Base-by-base conservation (phyloP, 345 rosid species). In the Ceriops zippeliana region DNA sequence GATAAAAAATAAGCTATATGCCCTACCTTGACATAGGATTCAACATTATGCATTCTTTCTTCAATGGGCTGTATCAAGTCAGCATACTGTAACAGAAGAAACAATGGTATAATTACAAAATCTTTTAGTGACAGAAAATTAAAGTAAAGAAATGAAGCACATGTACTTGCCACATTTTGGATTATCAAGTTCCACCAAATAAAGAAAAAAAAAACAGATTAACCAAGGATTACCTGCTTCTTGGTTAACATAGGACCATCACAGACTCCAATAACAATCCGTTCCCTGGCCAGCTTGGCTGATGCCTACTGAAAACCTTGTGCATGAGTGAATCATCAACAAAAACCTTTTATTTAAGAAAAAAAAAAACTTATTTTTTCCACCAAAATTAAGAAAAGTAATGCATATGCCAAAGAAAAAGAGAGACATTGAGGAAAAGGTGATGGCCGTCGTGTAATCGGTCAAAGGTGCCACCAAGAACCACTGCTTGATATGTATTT, bases 391-490 rank as follows among this genome's bases (percentile, higher is more conserved):
- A 35, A 19, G 8, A 27, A 54, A 5, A 64, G 30, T 42, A 1
- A 42, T 2, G 49, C 21, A 21, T 5, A 35, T 1, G 4, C 7
- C 1, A 8, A 20, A 56, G 21, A 26, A 1, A 22, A 31, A 21
- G 11, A 16, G 2, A 35, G 66, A 89, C 98, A 90, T 86, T 80
- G 77, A 95, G 99, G 74, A 95, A 91, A 70, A 79, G 85, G 70
- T 88, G 90, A 77, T 95, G 97, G 20, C 99, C 99, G 37, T 90
- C 92, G 70, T 95, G 96, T 53, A 95, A 80, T 16, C 92, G 86
- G 72, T 95, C 99, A 52, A 95, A 91, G 6, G 99, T 95, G 58
- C 99, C 96, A 0, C 99, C 99, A 4, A 95, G 87, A 70, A 95
- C 97, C 28, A 95, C 92, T 3, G 96, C 83, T 5, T 77, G 70